Evolutionary conservation across 2,329 filamentous ascomycete genomes (phyloP).

Genomic region (Xylariaceae sp.): DNA sequence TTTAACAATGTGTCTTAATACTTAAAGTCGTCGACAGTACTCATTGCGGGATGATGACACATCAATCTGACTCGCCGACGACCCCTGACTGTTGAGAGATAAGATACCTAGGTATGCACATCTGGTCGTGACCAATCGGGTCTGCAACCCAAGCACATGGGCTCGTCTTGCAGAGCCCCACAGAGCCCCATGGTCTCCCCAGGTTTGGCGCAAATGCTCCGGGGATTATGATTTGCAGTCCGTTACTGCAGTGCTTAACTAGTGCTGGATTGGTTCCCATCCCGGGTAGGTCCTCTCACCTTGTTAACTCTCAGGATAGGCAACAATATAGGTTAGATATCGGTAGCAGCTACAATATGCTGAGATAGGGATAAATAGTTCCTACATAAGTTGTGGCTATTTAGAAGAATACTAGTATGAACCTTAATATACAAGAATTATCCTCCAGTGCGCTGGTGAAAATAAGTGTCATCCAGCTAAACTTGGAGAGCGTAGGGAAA

Average conservation of each 20-base stretch:
- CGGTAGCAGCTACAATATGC: no score
- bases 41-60: conserved; percentile 19
- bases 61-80: conserved; percentile 15
- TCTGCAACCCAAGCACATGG: conserved; percentile 30
- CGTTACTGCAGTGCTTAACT: no score
- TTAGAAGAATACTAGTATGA: neutral
- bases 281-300: neutral
- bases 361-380: neutral
- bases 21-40: neutral
- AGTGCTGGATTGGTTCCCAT: no score
- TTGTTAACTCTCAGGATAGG: no score
- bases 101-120: conserved; percentile 14
- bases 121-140: conserved; percentile 37
- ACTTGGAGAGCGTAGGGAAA: no score
- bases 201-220: conserved; percentile 1
- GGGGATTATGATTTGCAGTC: conserved; percentile 1
- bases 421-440: neutral
- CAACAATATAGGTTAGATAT: no score
- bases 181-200: no score
- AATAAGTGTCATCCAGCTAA: neutral
- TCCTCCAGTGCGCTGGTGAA: neutral
- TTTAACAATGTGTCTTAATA: neutral
- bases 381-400: neutral
- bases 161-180: conserved; percentile 15
- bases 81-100: conserved; percentile 5